Evolutionary conservation across 495 filamentous ascomycete genomes (phyloP).

Genomic region (Margaritispora aquatica): DNA sequence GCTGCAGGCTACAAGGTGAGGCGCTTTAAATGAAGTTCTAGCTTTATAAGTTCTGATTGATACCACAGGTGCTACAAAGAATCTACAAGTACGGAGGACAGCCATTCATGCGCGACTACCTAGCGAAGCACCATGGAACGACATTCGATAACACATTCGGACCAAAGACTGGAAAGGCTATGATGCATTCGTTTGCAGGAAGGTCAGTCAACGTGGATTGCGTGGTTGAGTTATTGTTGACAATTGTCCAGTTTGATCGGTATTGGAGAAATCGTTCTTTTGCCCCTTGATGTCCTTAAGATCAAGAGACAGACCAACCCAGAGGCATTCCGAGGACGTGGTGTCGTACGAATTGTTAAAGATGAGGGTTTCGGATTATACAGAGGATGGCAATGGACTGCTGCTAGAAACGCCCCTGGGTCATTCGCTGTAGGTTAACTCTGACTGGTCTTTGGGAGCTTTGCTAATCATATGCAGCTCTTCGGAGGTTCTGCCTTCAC

Average conservation of each 20-base stretch:
- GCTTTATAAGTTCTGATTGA: neutral
- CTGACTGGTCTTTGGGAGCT: neutral
- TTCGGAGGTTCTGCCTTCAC: constrained; percentile 98
- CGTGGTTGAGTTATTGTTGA: neutral
- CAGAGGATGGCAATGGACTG: constrained; percentile 95
- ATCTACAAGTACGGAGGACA: constrained; percentile 99
- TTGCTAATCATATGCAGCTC: constrained; percentile 49
- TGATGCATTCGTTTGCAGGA: constrained; percentile 95
- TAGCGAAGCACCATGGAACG: constrained; percentile 71
- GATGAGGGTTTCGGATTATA: constrained; percentile 97
- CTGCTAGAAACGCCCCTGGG: constrained; percentile 92
- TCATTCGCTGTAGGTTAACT: constrained; percentile 77
- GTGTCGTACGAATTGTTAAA: constrained; percentile 77
- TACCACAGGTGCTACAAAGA: constrained; percentile 68
- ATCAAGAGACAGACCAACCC: constrained; percentile 99
- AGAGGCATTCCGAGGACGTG: constrained; percentile 92
- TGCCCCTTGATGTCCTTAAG: constrained; percentile 95
- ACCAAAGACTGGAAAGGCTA: constrained; percentile 94
- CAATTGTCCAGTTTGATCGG: constrained; percentile 67
- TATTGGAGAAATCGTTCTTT: constrained; percentile 91
- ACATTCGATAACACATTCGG: constrained; percentile 87
- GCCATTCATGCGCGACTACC: constrained; percentile 88
- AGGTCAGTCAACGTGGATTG: constrained; percentile 44
- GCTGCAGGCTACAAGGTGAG: constrained; percentile 94
- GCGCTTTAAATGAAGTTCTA: neutral